These are phyloP conservation scores for Macrophomina pseudophaseolina DNA, from an alignment of 2,329 filamentous ascomycete species.

Conservation along the genomic window DNA sequence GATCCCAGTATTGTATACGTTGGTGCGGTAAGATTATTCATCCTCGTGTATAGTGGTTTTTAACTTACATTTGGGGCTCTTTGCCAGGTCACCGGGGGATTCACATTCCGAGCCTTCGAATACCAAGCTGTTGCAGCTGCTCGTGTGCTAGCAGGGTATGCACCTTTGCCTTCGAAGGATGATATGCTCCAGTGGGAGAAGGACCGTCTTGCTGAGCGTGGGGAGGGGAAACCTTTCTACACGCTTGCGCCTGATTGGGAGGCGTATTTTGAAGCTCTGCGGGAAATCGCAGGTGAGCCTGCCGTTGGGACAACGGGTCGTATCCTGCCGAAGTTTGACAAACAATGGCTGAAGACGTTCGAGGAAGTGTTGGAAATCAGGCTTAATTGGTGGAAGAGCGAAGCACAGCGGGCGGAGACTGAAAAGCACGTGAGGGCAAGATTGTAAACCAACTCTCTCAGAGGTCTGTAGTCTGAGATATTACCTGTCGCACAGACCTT, in stretches of 20 bases:
- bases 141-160: slow-evolving; percentile 28
- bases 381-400: slow-evolving; percentile 3
- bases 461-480: too few relatives aligned
- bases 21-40: slow-evolving; percentile 2
- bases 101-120: slow-evolving; percentile 31
- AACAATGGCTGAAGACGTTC: not conserved
- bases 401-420: not conserved
- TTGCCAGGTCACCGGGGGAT: slow-evolving; percentile 24
- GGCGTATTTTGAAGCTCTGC: slow-evolving; percentile 29
- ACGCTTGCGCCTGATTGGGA: slow-evolving; percentile 30
- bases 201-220: slow-evolving; percentile 24
- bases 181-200: slow-evolving; percentile 28
- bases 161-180: slow-evolving; percentile 22
- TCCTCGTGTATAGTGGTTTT: not conserved
- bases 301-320: slow-evolving; percentile 19
- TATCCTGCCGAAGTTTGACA: not conserved
- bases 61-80: too few relatives aligned
- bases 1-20: slow-evolving; percentile 29
- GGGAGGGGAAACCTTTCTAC: slow-evolving; percentile 28
- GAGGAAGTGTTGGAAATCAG: not conserved
- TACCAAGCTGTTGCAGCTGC: slow-evolving; percentile 32
- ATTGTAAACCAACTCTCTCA: not conserved
- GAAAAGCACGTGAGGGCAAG: not conserved
- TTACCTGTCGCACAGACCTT: too few relatives aligned
- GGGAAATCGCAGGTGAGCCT: slow-evolving; percentile 28